A percentile compares a stretch with the other conserved stretches of the same genome.
These are phyloP conservation scores for Talaromyces sp. DNA, from an alignment of 2,329 filamentous ascomycete genomes.

Conservation along the genomic window DNA sequence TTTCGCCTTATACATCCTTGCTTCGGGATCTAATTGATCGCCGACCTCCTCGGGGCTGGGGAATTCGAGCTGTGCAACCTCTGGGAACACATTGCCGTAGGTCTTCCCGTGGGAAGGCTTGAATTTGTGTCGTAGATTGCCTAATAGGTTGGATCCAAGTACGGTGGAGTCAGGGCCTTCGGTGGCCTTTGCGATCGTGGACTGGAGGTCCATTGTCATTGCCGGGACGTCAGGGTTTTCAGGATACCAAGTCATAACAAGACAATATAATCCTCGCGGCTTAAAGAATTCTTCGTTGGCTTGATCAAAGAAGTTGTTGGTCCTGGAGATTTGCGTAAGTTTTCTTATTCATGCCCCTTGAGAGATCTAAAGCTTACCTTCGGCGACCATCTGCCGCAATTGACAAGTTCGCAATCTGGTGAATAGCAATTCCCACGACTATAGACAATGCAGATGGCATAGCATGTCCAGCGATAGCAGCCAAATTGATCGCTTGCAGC, in stretches of 20 bases:
- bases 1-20: conserved; percentile 21
- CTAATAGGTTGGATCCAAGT: conserved; percentile 17
- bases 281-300: conserved; percentile 62
- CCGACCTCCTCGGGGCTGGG: conserved; percentile 44
- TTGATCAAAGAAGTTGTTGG: conserved; percentile 58
- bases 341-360: neutral
- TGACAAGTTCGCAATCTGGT: conserved; percentile 46
- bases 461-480: conserved; percentile 42
- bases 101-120: conserved; percentile 43
- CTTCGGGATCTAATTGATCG: conserved; percentile 11
- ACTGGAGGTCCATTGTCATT: conserved; percentile 38
- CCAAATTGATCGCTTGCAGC: conserved; percentile 48
- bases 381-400: conserved; percentile 43
- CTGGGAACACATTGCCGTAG: conserved; percentile 47
- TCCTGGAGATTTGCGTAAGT: conserved; percentile 24
- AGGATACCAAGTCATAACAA: conserved; percentile 59
- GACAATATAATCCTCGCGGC: conserved; percentile 58
- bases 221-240: conserved; percentile 32
- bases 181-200: conserved; percentile 38
- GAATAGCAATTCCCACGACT: conserved; percentile 49
- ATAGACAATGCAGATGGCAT: conserved; percentile 46
- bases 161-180: conserved; percentile 17
- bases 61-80: conserved; percentile 55
- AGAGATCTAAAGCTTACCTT: conserved; percentile 20
- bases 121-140: conserved; percentile 34